Evolutionary conservation across 306 rosid genomes (phyloP), one percentile per base, ranked within the genome.

Genomic region (Herpetospermum pedunculosum): DNA sequence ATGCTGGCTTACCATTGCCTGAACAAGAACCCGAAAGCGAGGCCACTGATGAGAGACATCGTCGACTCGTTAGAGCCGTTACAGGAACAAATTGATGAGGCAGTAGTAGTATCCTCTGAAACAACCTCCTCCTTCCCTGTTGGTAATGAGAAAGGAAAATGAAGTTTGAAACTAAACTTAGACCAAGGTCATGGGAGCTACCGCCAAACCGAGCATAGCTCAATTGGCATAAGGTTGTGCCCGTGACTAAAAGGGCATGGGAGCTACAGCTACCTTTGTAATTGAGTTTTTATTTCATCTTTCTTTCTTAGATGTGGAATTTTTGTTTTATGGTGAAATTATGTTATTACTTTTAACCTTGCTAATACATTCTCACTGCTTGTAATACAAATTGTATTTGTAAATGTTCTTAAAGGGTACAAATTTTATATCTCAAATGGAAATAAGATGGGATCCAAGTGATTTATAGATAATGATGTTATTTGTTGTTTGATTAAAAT

Each of bases 51-150:
- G 99, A 62, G 99, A 62, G 97, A 95, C 50, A 88, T 95, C 9
- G 99, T 95, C 5, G 99, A 91, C 74, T 83, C 99, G n/a, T 83
- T 95, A 87, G 99, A 95, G 81, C 99, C 99, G 76, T 82, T 95
- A 77, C 96, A 87, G 59, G 77, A 76, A 38, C 50, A 67, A 14
- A n/a, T 69, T 73, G 71, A 70, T 87, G 89, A 76, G 75, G 46
- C n/a, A 9, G 43, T 60, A 32, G 43, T 60, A 32, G 81, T 44
- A 32, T 82, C 75, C 37, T 14, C 83, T 49, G 88, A 71, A 14
- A 88, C 83, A 84, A 81, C 89, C 40, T 34, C 89, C 40, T 34
- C 49, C 3, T 46, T 86, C 40, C 88, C 92, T 68, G 80, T 87
- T 62, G 83, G 84, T 63, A 82, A 60, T 57, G 80, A 79, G 74